Evolutionary conservation across 345 rosid species (phyloP), one percentile per base, ranked within the genome.

Genomic region (Moringa oleifera): DNA sequence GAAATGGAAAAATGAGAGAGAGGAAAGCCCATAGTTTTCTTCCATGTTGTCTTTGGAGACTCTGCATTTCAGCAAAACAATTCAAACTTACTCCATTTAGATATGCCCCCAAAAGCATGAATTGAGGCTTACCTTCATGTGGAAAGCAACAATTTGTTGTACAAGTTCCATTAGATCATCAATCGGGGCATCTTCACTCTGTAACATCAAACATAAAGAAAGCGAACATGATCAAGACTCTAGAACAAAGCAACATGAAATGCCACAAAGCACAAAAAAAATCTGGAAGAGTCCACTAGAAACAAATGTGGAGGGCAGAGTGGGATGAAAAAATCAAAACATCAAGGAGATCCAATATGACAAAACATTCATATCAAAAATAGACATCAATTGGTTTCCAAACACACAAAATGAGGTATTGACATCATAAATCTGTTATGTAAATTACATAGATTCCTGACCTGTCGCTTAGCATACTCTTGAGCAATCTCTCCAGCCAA

Each of bases 401-500:
- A 8, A 28, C 8, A 8, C 33, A 28, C 33, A 28, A 28, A 28
- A 28, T 8, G 8, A 28, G 47, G 47, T 41, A 33, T 41, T 41
- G 16, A 41, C 13, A 11, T 1, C 12, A 4, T 41, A 41, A n/a
- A n/a, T n/a, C n/a, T n/a, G n/a, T n/a, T n/a, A n/a, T n/a, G n/a
- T n/a, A n/a, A n/a, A n/a, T n/a, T 41, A 7, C 24, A 51, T 17
- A 64, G 25, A 24, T 65, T 70, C 31, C 81, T 68, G 72, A 90
- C 97, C 91, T 81, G 91, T 28, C 90, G 82, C 72, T 76, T 82
- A 11, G 80, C 57, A 79, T 85, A 85, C 71, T 91, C 99, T 68
- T 83, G 76, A 12, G 85, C 72, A 71, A 89, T 85, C 83, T 95
- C 99, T 55, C 97, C 90, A 6, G 96, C 96, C 75, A 94, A 76